Evolutionary conservation across 202 grass and related monocot genomes (phyloP).

Genomic region (Sporobolus alterniflorus): DNA sequence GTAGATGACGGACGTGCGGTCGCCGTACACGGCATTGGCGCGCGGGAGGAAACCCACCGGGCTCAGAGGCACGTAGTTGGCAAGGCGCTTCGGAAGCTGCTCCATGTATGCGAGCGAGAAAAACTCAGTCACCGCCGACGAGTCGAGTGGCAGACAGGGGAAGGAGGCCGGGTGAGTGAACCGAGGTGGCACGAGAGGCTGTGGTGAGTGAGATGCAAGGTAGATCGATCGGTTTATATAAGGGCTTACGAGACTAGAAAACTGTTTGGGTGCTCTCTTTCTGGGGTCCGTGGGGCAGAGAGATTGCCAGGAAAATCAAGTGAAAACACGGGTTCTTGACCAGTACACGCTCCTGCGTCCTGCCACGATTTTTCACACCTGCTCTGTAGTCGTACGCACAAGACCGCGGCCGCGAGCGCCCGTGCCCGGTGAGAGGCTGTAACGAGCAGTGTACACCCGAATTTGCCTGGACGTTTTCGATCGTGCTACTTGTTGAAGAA

Average conservation of each 20-base stretch:
- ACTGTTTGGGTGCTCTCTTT: not conserved
- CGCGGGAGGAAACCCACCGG: slow-evolving; percentile 67
- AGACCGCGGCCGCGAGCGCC: too few relatives aligned
- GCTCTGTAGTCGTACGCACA: not conserved
- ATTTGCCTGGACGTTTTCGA: too few relatives aligned
- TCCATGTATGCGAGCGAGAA: too few relatives aligned
- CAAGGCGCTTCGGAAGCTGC: slow-evolving; percentile 46
- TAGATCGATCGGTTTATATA: slow-evolving; percentile 20
- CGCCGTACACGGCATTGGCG: slow-evolving; percentile 71
- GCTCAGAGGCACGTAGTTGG: slow-evolving; percentile 72
- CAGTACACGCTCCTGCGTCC: not conserved
- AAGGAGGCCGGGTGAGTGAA: not conserved
- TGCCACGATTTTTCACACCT: not conserved
- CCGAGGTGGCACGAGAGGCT: not conserved
- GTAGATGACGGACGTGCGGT: slow-evolving; percentile 66
- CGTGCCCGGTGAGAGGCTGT: too few relatives aligned
- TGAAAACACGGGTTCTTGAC: slow-evolving; percentile 31
- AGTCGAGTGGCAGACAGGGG: too few relatives aligned
- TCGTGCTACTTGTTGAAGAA: too few relatives aligned
- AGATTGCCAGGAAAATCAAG: slow-evolving; percentile 42
- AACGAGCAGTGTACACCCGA: too few relatives aligned
- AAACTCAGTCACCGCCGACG: too few relatives aligned
- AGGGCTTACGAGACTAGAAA: not conserved
- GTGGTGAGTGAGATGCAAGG: not conserved
- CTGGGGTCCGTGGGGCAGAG: not conserved